Evolutionary conservation across 2,329 filamentous ascomycete genomes (phyloP), one percentile per base, ranked within the genome.

Genomic region (Trichoderma brevicompactum): DNA sequence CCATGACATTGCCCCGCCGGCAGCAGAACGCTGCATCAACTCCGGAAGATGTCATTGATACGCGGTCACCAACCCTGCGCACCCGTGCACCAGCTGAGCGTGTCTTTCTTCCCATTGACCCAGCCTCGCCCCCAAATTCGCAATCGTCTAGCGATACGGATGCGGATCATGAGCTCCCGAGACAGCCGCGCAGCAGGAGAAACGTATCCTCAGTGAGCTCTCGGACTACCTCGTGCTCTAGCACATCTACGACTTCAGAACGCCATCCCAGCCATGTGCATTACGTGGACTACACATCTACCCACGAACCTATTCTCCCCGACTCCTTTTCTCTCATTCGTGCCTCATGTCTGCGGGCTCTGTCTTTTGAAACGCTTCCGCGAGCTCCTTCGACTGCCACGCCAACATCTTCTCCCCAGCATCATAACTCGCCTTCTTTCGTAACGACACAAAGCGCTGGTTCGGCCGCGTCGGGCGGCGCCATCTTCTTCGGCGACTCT

Each of bases 401-500:
- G 23, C 73, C 76, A 36, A 77, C 75, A 8, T 73, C 77, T 67
- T 78, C 73, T 65, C 77, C 70, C 64, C 76, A 70, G 68, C 75
- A 68, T 62, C 75, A 69, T 17, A 76, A 76, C 36, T 79, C 82
- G 2, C 80, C 83, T 10, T 80, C 80, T 12, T 85, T 85, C 70
- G 81, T 86, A 34, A 86, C 84, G 1, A 82, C 83, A 1, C 83
- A 85, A 70, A 80, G 80, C 72, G 74, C 84, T 67, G 79, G 84
- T 64, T 79, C 84, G 43, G 80, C 86, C 15, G 81, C 83, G 1
- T 86, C 86, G 2, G 87, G 87, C 2, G 87, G 87, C 0, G 87
- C 88, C 36, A 88, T 90, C 61, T 89, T 90, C 74, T 90, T 90
- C 66, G 88, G 88, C 36, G 88, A 90, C 71, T 82, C 86, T 1